phyloP scores from a whole-genome alignment of 805 yeast species.

The Teunomyces cretensis region DNA sequence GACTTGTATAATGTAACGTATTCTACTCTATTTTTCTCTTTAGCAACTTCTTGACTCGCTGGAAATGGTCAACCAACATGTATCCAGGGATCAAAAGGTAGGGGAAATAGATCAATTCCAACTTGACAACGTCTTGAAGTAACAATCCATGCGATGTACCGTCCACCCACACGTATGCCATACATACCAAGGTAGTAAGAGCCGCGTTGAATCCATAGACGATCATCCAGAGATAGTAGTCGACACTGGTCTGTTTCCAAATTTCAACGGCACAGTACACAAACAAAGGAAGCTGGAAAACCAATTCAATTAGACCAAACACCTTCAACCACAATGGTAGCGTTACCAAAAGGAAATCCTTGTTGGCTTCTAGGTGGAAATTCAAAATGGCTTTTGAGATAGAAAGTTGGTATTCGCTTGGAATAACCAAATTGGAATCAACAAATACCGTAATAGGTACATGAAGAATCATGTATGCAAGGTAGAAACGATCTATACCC shows the following conservation, averaged over 20 bases:
- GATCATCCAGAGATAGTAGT: conserved; percentile 35
- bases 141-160: conserved; percentile 40
- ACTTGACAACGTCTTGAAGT: conserved; percentile 34
- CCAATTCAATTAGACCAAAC: conserved; percentile 71
- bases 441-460: conserved; percentile 72
- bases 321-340: conserved; percentile 71
- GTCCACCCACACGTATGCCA: conserved; percentile 45
- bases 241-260: conserved; percentile 8
- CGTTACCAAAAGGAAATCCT: conserved; percentile 64
- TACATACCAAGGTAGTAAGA: conserved; percentile 74
- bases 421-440: conserved; percentile 73
- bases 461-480: conserved; percentile 59
- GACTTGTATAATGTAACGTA: neutral
- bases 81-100: conserved; percentile 63
- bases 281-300: conserved; percentile 81
- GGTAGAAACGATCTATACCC: conserved; percentile 33
- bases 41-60: neutral
- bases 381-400: conserved; percentile 51
- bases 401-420: conserved; percentile 44
- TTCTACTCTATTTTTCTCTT: conserved; percentile 2
- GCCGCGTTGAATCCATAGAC: conserved; percentile 83
- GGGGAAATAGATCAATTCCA: conserved; percentile 63
- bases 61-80: conserved; percentile 49
- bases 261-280: conserved; percentile 23
- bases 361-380: conserved; percentile 63